phyloP scores from a whole-genome alignment of 345 rosid genomes.

The Lumnitzera littorea region DNA sequence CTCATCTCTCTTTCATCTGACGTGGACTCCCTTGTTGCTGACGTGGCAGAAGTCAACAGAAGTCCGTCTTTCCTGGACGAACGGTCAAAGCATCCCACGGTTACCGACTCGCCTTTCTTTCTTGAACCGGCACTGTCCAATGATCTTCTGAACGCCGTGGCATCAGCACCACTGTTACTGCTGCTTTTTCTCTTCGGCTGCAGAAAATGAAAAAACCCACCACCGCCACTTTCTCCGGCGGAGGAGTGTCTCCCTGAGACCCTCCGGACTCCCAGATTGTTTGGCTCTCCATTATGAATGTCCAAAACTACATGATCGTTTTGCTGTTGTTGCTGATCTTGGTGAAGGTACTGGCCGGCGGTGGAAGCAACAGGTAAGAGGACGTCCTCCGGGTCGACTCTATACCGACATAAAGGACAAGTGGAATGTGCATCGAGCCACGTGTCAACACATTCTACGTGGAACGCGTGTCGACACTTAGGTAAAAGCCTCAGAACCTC shows the following conservation, averaged over 20 bases:
- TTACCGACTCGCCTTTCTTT: conserved; percentile 19
- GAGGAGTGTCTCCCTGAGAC: conserved; percentile 72
- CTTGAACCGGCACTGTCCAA: conserved; percentile 32
- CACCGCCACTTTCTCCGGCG: conserved; percentile 43
- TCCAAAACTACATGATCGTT: neutral
- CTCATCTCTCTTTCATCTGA: neutral
- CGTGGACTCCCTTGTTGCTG: conserved; percentile 6
- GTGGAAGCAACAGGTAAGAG: conserved; percentile 32
- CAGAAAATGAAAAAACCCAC: conserved; percentile 1
- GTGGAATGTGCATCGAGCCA: conserved; percentile 97
- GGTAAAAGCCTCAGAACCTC: conserved; percentile 67
- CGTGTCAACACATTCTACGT: conserved; percentile 87
- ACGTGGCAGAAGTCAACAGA: conserved; percentile 18
- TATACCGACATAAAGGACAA: conserved; percentile 88
- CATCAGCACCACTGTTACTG: neutral
- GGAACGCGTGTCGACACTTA: conserved; percentile 90
- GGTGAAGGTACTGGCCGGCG: too few relatives aligned
- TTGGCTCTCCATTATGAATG: neutral
- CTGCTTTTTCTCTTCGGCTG: neutral
- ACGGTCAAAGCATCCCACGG: conserved; percentile 47
- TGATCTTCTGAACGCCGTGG: conserved; percentile 41
- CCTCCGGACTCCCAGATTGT: conserved; percentile 16
- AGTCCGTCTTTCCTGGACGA: conserved; percentile 52
- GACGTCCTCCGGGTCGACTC: conserved; percentile 87
- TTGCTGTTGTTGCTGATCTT: conserved; percentile 2